A percentile compares a stretch with the other conserved stretches of the same genome.
These are phyloP conservation scores for Tylopilus balloui DNA, from an alignment of 768 basidiomycete species.

Conservation along the genomic window DNA sequence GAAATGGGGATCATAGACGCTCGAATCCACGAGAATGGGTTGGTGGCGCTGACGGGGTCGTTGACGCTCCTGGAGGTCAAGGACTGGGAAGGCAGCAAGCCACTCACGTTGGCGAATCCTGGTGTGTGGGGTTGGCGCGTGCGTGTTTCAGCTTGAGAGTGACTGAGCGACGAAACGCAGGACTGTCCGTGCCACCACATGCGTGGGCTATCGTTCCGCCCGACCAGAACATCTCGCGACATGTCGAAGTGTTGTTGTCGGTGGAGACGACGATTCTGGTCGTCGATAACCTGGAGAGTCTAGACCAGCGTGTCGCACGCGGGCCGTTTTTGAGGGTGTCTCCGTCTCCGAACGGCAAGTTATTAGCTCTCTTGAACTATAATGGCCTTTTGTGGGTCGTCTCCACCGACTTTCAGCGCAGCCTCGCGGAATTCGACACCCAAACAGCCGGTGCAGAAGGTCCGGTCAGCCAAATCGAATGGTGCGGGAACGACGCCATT, in stretches of 20 bases:
- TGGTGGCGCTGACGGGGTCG: constrained; percentile 79
- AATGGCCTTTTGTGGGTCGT: constrained; percentile 83
- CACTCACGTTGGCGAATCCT: constrained; percentile 67
- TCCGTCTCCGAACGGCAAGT: constrained; percentile 92
- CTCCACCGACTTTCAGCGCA: constrained; percentile 89
- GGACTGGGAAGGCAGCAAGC: constrained; percentile 79
- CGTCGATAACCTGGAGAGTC: constrained; percentile 83
- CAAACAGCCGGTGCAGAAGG: constrained; percentile 53
- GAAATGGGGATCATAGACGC: constrained; percentile 85
- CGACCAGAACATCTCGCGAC: constrained; percentile 82
- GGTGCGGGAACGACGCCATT: constrained; percentile 97
- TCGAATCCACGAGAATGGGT: constrained; percentile 77
- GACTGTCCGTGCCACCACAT: constrained; percentile 70
- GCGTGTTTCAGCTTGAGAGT: constrained; percentile 3
- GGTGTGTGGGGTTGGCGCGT: constrained; percentile 45
- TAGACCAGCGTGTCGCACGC: constrained; percentile 83
- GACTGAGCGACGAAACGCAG: constrained; percentile 34
- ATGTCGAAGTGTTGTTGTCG: constrained; percentile 85
- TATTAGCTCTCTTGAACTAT: constrained; percentile 77
- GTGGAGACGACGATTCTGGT: constrained; percentile 74
- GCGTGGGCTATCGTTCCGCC: constrained; percentile 90
- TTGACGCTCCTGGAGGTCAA: constrained; percentile 80
- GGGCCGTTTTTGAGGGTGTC: constrained; percentile 87
- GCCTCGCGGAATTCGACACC: constrained; percentile 83
- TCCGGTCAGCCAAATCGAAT: constrained; percentile 68